Evolutionary conservation across 1,284 basidiomycete genomes (phyloP).

Genomic region (Apiotrichum veenhuisii): DNA sequence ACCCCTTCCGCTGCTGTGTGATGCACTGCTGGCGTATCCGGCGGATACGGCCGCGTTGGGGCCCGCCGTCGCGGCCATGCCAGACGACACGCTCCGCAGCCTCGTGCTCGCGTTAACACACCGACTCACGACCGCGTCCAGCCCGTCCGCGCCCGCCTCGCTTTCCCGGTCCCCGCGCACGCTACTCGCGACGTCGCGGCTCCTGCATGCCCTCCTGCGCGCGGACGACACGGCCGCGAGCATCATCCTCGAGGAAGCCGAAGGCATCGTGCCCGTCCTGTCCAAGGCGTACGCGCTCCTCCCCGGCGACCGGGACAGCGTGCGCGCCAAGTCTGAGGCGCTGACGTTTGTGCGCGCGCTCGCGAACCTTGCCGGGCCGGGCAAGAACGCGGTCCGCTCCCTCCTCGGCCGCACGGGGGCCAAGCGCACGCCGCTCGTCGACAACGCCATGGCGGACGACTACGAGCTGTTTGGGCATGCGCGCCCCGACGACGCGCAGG

Average conservation of each 20-base stretch:
- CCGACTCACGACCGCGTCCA: not conserved
- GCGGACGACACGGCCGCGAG: not conserved
- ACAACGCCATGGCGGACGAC: slow-evolving; percentile 19
- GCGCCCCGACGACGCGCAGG: slow-evolving; percentile 5
- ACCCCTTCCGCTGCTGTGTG: slow-evolving; percentile 2
- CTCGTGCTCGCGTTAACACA: not conserved
- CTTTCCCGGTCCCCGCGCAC: not conserved
- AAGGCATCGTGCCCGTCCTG: slow-evolving; percentile 24
- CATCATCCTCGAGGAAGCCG: slow-evolving; percentile 3
- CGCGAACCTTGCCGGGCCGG: slow-evolving; percentile 12
- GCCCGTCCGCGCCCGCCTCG: not conserved
- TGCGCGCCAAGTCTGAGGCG: slow-evolving; percentile 24
- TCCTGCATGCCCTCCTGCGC: slow-evolving; percentile 14
- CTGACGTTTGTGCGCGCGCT: slow-evolving; percentile 27
- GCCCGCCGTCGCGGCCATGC: slow-evolving; percentile 1
- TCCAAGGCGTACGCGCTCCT: slow-evolving; percentile 21
- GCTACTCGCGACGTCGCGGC: slow-evolving; percentile 6
- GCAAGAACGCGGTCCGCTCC: slow-evolving; percentile 13
- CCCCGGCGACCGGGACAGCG: not conserved
- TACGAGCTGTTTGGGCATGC: slow-evolving; percentile 16
- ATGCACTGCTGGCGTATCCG: slow-evolving; percentile 21
- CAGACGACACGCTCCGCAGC: not conserved
- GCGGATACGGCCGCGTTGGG: slow-evolving; percentile 5
- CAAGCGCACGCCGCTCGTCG: slow-evolving; percentile 13
- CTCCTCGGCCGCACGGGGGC: slow-evolving; percentile 16